Evolutionary conservation across 805 yeast genomes (phyloP), one percentile per base, ranked within the genome.

Genomic region (Yamadazyma philogaea): DNA sequence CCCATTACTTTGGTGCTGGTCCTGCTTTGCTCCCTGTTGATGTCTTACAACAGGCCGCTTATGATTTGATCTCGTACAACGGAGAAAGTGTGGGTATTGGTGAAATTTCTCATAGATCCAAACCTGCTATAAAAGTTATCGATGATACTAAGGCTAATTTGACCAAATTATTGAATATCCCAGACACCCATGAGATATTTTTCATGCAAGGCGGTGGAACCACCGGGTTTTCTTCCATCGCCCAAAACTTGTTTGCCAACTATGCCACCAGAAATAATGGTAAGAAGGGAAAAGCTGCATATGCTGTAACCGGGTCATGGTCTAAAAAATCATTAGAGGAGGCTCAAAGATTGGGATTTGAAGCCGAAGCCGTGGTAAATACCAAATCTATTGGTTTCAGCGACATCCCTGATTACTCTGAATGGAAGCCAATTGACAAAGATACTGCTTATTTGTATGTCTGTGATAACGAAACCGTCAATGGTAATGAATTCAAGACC

Each of bases 141-240:
- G 82, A 88, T 49, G 77, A 77, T 49, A 81, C 98, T 33, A 88
- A 87, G 65, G 68, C 64, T 32, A 78, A 83, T 55, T 68, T 93
- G 56, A 70, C 56, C 30, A 67, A 85, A 56, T 68, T 93, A 42
- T 66, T 89, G 60, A 58, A 72, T 45, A 79, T 93, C 39, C 98
- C 98, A 24, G 95, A 87, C 46, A 84, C 95, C 24, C 95, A 93
- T 61, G 97, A 89, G 63, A 91, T 91, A 1, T 83, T 93, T 61
- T 93, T 91, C 68, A 65, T 91, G 67, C 99, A 93, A 70, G 98
- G 99, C 51, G 99, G 99, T 49, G 99, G 98, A 46, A 91, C 98
- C 40, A 84, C 89, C 22, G 98, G 96, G 5, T 93, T 93, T 54
- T 86, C 98, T 3, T 81, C 96, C 4, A 74, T 87, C 37, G 88